These are phyloP conservation scores for Aspergillus fructus DNA, from an alignment of 2,329 filamentous ascomycete species.

Conservation along the genomic window DNA sequence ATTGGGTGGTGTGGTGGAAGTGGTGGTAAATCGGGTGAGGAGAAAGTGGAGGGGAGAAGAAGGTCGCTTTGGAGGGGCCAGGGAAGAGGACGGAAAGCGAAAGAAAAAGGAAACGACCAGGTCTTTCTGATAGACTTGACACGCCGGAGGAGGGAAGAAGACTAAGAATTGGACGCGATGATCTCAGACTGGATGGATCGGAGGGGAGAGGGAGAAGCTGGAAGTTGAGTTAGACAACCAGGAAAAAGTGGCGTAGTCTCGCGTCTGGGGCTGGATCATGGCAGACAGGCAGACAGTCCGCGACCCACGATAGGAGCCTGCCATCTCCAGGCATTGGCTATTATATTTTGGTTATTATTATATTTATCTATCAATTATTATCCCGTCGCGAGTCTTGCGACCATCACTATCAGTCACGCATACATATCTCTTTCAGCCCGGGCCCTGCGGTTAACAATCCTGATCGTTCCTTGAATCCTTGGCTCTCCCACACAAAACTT, in stretches of 20 bases:
- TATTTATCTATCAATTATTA: background rate
- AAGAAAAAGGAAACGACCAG: background rate
- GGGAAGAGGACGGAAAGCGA: background rate
- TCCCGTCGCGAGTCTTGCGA: no score
- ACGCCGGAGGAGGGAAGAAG: background rate
- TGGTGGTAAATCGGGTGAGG: background rate
- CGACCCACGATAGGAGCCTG: constrained; percentile 8
- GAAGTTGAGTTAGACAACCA: background rate
- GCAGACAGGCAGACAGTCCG: background rate
- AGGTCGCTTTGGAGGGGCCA: background rate
- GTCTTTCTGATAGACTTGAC: constrained; percentile 3
- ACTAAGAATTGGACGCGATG: constrained; percentile 5
- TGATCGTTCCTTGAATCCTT: background rate
- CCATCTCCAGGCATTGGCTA: background rate
- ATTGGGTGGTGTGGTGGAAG: background rate
- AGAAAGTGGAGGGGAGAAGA: background rate
- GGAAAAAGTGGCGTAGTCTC: constrained; percentile 5
- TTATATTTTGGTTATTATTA: background rate
- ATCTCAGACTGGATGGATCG: constrained; percentile 4
- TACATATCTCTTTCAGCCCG: no score
- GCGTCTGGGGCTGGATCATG: constrained; percentile 7
- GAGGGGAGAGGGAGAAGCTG: background rate
- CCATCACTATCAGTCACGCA: no score
- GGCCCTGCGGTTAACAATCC: background rate
- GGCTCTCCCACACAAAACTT: background rate